Evolutionary conservation across 257 asterid species (phyloP), one percentile per base, ranked within the genome.

Genomic region (Solanum etuberosum): DNA sequence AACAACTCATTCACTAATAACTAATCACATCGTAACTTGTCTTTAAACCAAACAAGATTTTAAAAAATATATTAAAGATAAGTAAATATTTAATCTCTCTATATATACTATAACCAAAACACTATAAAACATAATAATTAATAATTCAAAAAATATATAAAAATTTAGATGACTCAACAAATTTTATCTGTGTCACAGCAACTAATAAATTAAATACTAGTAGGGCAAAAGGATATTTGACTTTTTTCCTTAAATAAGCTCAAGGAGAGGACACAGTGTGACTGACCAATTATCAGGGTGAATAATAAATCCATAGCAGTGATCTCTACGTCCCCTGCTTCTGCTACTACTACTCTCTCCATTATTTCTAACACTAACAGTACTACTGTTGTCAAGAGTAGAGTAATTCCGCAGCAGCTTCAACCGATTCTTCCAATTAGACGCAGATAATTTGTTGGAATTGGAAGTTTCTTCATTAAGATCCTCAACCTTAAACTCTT

Each of bases 261-360:
- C 3, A 9, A 27, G 37, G 37, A 67, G 4, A 23, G 1, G 35
- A 13, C 21, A 27, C 4, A 67, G 15, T 32, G 10, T n/a, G 20
- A 86, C 61, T 86, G 42, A 91, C 93, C 91, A 82, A 63, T 90
- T 91, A 68, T 90, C 90, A 25, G 95, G 94, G 27, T 86, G 89
- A 61, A 93, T 90, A 77, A 89, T 51, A 89, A 9, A 89, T 21
- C 88, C 86, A 46, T 83, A 88, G 85, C 88, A 84, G 32, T 77
- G 91, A 16, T 27, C 34, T 15, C 83, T 77, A 4, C 65, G 29
- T 25, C 78, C 78, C 16, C 88, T 42, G 9, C 80, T 83, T 43
- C 54, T 71, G n/a, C 42, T 83, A n/a, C 73, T 73, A 27, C 71
- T 86, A 10, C 86, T 78, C 4, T 43, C 23, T 65, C 57, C 54